These are phyloP conservation scores for Remersonia thermophila DNA, from an alignment of 2,329 filamentous ascomycete genomes.

Conservation along the genomic window DNA sequence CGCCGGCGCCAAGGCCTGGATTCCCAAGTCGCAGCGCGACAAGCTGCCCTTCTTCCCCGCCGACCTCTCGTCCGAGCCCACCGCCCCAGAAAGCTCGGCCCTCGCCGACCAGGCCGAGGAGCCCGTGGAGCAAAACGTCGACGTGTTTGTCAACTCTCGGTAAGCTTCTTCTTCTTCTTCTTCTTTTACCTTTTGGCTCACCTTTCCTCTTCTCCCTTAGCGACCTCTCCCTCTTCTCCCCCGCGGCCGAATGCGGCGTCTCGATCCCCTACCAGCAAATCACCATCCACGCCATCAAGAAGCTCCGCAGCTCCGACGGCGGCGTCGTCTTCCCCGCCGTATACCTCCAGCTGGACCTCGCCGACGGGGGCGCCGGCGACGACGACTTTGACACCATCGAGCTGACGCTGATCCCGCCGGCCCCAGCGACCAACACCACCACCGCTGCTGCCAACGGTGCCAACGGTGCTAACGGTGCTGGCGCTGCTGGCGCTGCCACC, in stretches of 20 bases:
- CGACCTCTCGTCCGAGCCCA: conserved; percentile 23
- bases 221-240: conserved; percentile 52
- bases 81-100: conserved; percentile 22
- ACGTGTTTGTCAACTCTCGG: conserved; percentile 49
- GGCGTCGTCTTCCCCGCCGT: conserved; percentile 34
- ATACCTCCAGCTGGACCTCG: conserved; percentile 57
- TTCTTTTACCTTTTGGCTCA: not conserved
- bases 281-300: conserved; percentile 62
- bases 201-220: conserved; percentile 21
- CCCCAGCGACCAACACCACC: not conserved
- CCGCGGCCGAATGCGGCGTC: conserved; percentile 43
- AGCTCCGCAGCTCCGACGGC: conserved; percentile 29
- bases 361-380: conserved; percentile 46
- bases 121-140: conserved; percentile 35
- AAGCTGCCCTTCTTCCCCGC: conserved; percentile 41
- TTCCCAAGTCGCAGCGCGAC: conserved; percentile 41
- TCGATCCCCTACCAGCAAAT: conserved; percentile 64
- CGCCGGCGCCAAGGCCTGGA: conserved; percentile 42
- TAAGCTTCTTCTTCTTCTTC: no score
- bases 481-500: no score
- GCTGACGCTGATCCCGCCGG: conserved; percentile 49
- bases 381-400: conserved; percentile 54
- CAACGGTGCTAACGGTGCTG: no score
- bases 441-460: no score
- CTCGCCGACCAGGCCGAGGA: conserved; percentile 26